Evolutionary conservation across 495 filamentous ascomycete species (phyloP), one percentile per base, ranked within the genome.

Genomic region (Aspergillus kassunensis): DNA sequence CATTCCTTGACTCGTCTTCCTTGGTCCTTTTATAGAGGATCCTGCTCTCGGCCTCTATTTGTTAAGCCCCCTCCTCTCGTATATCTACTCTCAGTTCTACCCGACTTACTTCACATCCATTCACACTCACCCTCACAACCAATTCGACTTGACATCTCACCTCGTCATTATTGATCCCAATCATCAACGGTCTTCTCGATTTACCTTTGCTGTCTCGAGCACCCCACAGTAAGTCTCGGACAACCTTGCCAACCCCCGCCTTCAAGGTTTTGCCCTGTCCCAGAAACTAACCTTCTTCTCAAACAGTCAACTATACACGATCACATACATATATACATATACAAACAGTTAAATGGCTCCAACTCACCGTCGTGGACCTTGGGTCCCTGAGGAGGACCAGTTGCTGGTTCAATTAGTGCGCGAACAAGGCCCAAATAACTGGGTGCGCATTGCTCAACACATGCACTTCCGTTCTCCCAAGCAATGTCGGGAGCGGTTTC

Each of bases 401-500:
- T 70, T 79, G 46, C 81, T 97, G 7, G 69, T 89, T 33, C 72
- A 79, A 45, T 78, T 96, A 21, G 90, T 96, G 42, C 77, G 84
- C 23, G 75, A 76, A 51, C 84, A 89, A 68, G 91, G 90, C 39
- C 80, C 89, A 16, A 78, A 88, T 63, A 95, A 96, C 78, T 98
- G 93, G 93, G 91, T 96, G 9, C 79, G 85, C 56, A 95, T 98
- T 62, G 84, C 91, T 12, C 75, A 84, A 33, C 75, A 82, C 42
- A 85, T 97, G 64, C 76, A 80, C 52, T 82, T 86, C 23, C 83
- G 93, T 47, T 88, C 89, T 21, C 86, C 93, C 37, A 98, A 98
- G 73, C 93, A 98, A 74, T 98, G 93, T 63, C 83, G 93, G 25
- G 93, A 98, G 70, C 80, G 93, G 19, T 98, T 88, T 65, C 90